Evolutionary conservation across 2,329 filamentous ascomycete species (phyloP).

Genomic region (Bimuria novae-zelandiae): DNA sequence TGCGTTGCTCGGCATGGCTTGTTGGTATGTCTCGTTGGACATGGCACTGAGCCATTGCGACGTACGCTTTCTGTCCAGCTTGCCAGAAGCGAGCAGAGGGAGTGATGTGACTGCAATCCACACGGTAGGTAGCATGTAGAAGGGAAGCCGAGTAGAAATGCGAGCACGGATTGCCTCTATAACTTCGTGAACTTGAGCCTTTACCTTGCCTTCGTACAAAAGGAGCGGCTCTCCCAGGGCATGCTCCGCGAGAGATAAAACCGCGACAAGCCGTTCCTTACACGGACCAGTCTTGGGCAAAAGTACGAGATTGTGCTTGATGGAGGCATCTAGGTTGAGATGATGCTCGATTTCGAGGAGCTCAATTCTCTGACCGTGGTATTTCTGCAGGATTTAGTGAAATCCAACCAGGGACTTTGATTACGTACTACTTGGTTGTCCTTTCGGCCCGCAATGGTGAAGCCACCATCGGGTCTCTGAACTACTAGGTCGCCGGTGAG

Average conservation of each 20-base stretch:
- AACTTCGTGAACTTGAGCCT: not conserved
- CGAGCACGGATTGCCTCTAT: conserved; percentile 11
- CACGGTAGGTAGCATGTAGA: conserved; percentile 15
- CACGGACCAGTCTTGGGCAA: conserved; percentile 45
- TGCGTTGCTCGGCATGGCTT: conserved; percentile 16
- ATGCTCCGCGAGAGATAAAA: conserved; percentile 45
- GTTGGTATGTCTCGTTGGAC: conserved; percentile 20
- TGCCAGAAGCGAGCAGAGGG: conserved; percentile 25
- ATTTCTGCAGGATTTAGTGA: conserved; percentile 20
- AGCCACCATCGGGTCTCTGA: conserved; percentile 25
- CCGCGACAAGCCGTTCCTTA: conserved; percentile 48
- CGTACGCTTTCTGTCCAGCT: conserved; percentile 19
- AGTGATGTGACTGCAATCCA: conserved; percentile 24
- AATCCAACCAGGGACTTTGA: not conserved
- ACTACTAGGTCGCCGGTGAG: conserved; percentile 31
- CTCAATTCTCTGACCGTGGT: conserved; percentile 40
- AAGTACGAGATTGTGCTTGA: conserved; percentile 40
- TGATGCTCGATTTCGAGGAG: conserved; percentile 34
- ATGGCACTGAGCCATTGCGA: conserved; percentile 22
- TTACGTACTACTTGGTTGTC: conserved; percentile 32
- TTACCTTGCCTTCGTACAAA: conserved; percentile 14
- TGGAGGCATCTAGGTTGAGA: conserved; percentile 19
- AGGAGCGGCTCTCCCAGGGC: conserved; percentile 23
- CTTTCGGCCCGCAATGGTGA: conserved; percentile 29
- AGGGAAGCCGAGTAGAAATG: conserved; percentile 10